Percentiles rank a stretch among this genome's conserved stretches.
These are phyloP conservation scores for Laetiporus sulphureus DNA, from an alignment of 1,284 basidiomycete species.

Conservation along the genomic window DNA sequence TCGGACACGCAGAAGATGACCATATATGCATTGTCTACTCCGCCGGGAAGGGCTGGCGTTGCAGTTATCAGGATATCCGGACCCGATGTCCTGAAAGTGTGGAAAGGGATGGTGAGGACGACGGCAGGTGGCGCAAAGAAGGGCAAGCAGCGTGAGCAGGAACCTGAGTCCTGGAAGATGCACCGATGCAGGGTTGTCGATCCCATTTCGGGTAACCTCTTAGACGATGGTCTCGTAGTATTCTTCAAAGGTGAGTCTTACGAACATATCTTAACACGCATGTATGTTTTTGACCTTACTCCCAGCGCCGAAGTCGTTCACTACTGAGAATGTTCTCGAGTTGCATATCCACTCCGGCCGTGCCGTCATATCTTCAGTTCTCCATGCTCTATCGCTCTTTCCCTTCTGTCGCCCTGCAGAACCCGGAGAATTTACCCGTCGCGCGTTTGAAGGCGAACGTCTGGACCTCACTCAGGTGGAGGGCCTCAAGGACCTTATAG, in stretches of 20 bases:
- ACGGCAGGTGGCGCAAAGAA: conserved; percentile 10
- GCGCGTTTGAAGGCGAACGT: conserved; percentile 73
- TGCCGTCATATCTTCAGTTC: conserved; percentile 66
- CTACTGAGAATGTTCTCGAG: conserved; percentile 78
- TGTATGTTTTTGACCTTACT: no score
- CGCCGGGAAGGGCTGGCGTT: conserved; percentile 76
- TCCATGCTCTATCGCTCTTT: conserved; percentile 54
- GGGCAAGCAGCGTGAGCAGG: conserved; percentile 12
- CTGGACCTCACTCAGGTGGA: conserved; percentile 84
- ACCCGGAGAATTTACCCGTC: conserved; percentile 82
- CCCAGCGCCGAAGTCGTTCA: conserved; percentile 69
- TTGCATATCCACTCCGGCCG: conserved; percentile 85
- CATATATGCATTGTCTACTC: conserved; percentile 84
- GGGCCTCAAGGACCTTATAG: conserved; percentile 76
- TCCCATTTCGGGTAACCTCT: conserved; percentile 49
- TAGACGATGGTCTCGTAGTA: conserved; percentile 81
- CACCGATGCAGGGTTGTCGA: conserved; percentile 65
- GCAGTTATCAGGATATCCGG: conserved; percentile 81
- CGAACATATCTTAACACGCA: no score
- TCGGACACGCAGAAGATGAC: conserved; percentile 65
- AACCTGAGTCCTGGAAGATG: conserved; percentile 56
- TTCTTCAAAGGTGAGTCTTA: conserved; percentile 64
- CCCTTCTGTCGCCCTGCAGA: conserved; percentile 69
- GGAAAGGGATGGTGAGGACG: conserved; percentile 45
- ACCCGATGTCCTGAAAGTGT: conserved; percentile 55